A percentile compares a stretch with the other conserved stretches of the same genome.
These are phyloP conservation scores for Quercus tomentella DNA, from an alignment of 331 rosid species.

Conservation along the genomic window DNA sequence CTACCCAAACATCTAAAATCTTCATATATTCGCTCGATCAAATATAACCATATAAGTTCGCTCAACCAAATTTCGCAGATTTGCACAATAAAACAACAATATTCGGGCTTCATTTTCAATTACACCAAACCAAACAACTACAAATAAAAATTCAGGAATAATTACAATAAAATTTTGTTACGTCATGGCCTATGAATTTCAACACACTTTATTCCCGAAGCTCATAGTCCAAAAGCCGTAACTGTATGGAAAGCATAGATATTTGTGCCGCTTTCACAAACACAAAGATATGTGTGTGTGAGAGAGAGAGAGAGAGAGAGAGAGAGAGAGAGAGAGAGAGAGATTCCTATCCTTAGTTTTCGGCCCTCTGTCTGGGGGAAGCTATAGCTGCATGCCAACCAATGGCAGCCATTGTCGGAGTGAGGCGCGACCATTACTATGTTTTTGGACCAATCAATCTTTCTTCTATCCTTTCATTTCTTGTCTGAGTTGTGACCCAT, in stretches of 20 bases:
- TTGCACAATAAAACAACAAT: no score
- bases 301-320: neutral
- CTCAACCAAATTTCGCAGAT: no score
- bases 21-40: no score
- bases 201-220: no score
- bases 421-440: neutral
- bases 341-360: constrained; percentile 4
- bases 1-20: no score
- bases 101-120: no score
- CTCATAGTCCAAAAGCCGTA: neutral
- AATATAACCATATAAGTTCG: no score
- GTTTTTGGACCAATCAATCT: neutral
- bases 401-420: constrained; percentile 20
- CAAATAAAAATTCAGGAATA: no score
- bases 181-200: no score
- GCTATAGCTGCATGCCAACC: constrained; percentile 9
- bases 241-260: neutral
- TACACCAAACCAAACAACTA: no score
- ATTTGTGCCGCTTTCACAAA: neutral
- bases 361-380: constrained; percentile 1
- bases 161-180: no score
- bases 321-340: neutral
- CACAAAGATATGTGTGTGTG: no score
- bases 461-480: neutral
- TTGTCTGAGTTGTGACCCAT: neutral